These are phyloP conservation scores for Fremontodendron californicum DNA, from an alignment of 345 rosid species.

Conservation along the genomic window DNA sequence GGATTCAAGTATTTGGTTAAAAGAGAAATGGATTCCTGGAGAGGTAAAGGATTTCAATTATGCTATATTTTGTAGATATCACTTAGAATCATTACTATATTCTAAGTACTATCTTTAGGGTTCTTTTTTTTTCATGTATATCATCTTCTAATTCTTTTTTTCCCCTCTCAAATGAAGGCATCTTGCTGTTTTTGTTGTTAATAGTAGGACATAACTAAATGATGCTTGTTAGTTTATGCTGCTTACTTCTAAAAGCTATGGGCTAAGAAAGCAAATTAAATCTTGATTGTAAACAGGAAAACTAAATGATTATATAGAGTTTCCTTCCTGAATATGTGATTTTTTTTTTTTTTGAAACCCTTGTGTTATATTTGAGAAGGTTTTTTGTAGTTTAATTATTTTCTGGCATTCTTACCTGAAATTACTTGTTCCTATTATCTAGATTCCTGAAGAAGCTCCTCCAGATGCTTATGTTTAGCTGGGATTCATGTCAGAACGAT, in stretches of 20 bases:
- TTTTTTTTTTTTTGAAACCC: not conserved
- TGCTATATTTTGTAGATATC: not conserved
- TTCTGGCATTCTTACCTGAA: not conserved
- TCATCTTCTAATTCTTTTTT: not conserved
- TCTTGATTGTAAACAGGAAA: not conserved
- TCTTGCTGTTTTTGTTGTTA: not conserved
- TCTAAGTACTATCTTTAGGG: not conserved
- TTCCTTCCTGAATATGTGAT: not conserved
- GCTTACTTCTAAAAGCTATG: not conserved
- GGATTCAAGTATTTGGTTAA: constrained; percentile 63
- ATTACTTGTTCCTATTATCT: not conserved
- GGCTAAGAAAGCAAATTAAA: not conserved
- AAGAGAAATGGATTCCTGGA: constrained; percentile 76
- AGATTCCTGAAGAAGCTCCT: constrained; percentile 69
- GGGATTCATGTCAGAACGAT: not conserved
- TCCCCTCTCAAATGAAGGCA: not conserved
- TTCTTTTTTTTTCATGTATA: not conserved
- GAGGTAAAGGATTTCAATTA: constrained; percentile 45
- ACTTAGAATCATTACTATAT: not conserved
- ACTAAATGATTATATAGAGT: not conserved
- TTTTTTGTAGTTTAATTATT: not conserved
- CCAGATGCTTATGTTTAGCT: constrained; percentile 34
- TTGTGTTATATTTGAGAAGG: not conserved
- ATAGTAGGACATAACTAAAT: not conserved
- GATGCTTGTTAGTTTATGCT: not conserved